Base-by-base conservation (phyloP, 441 rosid genomes). In the Gossypium lobatum region DNA sequence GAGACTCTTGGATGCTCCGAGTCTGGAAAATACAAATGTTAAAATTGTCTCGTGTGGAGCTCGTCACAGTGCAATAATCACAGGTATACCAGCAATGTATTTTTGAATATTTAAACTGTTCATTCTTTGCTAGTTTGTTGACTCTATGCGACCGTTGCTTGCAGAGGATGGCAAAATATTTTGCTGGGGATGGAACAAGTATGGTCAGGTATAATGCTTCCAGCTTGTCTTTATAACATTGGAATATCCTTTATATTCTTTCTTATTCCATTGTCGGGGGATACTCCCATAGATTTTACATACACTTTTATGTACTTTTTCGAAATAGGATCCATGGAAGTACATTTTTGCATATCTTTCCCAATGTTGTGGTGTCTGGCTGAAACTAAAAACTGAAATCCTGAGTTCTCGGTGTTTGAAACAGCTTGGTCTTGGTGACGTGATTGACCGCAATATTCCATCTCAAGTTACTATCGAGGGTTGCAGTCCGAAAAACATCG, bases 111-210 rank as follows among this genome's bases (percentile, higher is more conserved):
- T 26, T 45, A 14, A 14, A n/a, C 6, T 13, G 28, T 4, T 31
- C 37, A 1, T 37, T 72, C n/a, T 46, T 3, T n/a, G 20, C 25
- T 7, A 57, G 17, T 64, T 39, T 55, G 20, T 11, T 61, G 8
- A 62, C 50, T 73, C 39, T 57, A 14, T 71, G 48, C 61, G 80
- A 69, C 54, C 73, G 53, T 80, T 73, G 76, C 72, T 81, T 80
- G 87, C 68, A 95, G 99, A 78, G 73, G 93, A 90, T 52, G 85
- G 87, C 37, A 83, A 81, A 81, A 89, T 88, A 37, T 91, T 88
- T 75, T 87, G 97, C 86, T 96, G 99, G 98, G 99, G 99, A 45
- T 96, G 99, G 99, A 96, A 93, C 91, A 96, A 96, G 81, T 96
- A 96, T 63, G 99, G 98, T 14, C 99, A 95, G 99, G 99, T 93